A percentile compares a stretch with the other conserved stretches of the same genome.
Evolutionary conservation across 1,139 yeast species (phyloP).

Genomic region (Lodderomyces oxycetoniae): DNA sequence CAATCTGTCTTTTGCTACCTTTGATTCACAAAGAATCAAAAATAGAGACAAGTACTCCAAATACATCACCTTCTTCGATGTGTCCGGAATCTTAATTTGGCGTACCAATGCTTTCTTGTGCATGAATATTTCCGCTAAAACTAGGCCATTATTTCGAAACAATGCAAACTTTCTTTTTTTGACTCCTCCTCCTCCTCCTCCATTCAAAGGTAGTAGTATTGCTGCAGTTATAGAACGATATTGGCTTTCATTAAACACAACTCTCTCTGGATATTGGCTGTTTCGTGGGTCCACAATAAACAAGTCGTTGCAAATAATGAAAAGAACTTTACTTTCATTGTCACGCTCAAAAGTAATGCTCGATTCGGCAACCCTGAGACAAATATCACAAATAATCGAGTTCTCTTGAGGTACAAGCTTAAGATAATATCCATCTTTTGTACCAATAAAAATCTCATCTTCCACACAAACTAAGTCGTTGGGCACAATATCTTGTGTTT

Average conservation of each 20-base stretch:
- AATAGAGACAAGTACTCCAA: slow-evolving; percentile 32
- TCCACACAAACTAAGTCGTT: slow-evolving; percentile 15
- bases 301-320: slow-evolving; percentile 30
- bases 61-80: slow-evolving; percentile 34
- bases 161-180: slow-evolving; percentile 22
- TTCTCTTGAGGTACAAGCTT: slow-evolving; percentile 15
- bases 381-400: slow-evolving; percentile 13
- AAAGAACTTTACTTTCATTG: slow-evolving; percentile 16
- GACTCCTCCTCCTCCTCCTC: too few relatives aligned
- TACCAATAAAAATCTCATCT: slow-evolving; percentile 22
- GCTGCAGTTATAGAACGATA: not conserved
- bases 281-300: slow-evolving; percentile 41
- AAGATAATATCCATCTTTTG: slow-evolving; percentile 26
- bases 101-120: slow-evolving; percentile 25
- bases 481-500: slow-evolving; percentile 15
- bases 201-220: not conserved
- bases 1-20: slow-evolving; percentile 22
- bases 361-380: slow-evolving; percentile 24
- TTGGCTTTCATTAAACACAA: slow-evolving; percentile 31
- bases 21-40: slow-evolving; percentile 35
- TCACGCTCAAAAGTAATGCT: too few relatives aligned
- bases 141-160: slow-evolving; percentile 49
- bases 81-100: slow-evolving; percentile 33
- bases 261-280: slow-evolving; percentile 34
- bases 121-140: slow-evolving; percentile 28